Conservation (phyloP, 2,329 filamentous ascomycete genomes). For the Aspergillus niger region DNA sequence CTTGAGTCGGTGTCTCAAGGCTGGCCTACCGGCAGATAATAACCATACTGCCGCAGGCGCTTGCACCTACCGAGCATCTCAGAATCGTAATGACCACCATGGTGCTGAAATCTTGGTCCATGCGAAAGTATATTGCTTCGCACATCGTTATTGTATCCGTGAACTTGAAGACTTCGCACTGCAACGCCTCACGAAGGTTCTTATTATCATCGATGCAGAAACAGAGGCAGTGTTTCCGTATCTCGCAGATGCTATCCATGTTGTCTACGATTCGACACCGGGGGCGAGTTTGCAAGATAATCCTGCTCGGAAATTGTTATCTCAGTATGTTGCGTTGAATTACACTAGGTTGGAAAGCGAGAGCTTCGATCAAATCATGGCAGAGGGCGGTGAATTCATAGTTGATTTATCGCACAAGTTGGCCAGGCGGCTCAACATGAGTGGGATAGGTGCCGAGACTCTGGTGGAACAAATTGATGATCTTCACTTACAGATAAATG, state of each 20-base stretch:
- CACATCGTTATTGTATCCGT: neutral
- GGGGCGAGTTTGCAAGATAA: neutral
- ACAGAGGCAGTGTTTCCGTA: neutral
- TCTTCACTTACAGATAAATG: neutral
- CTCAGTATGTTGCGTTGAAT: neutral
- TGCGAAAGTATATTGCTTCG: neutral
- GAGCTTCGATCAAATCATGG: neutral
- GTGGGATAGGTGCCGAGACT: neutral
- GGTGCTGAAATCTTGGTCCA: neutral
- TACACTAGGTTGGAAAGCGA: rapidly evolving
- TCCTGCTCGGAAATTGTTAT: neutral
- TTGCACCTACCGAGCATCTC: neutral
- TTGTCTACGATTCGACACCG: neutral
- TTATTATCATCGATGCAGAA: neutral
- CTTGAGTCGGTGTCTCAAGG: neutral
- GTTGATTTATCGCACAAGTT: neutral
- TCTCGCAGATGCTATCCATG: neutral
- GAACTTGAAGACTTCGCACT: neutral
- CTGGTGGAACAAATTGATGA: neutral
- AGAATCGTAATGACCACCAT: neutral
- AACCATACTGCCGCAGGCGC: neutral
- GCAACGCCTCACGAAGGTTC: neutral
- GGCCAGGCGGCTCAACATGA: neutral
- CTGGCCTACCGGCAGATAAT: neutral
- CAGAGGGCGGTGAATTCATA: neutral